phyloP scores from a whole-genome alignment of 345 rosid species.

The Citrus cavaleriei region DNA sequence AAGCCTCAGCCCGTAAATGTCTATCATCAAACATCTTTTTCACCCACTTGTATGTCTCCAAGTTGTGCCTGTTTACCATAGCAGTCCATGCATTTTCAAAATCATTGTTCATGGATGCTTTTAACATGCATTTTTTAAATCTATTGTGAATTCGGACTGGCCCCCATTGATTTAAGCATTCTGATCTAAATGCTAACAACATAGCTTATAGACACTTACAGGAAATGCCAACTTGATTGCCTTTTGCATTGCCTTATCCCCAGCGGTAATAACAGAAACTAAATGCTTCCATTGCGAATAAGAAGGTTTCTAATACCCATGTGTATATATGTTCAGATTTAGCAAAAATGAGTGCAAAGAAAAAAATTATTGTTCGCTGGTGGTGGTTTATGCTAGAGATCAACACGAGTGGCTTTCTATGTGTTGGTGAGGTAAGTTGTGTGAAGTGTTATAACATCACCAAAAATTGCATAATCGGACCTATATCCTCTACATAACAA shows the following conservation, averaged over 20 bases:
- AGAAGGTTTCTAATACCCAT: neutral
- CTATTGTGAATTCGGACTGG: neutral
- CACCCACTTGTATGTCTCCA: too few relatives aligned
- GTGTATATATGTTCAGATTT: neutral
- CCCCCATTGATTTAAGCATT: neutral
- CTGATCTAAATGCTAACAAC: neutral
- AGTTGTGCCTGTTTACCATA: neutral
- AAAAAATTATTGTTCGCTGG: neutral
- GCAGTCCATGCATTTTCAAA: neutral
- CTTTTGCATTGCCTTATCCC: neutral
- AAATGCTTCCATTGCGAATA: neutral
- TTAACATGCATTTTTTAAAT: neutral
- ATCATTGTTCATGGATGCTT: neutral
- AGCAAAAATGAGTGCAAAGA: neutral
- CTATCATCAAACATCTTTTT: too few relatives aligned
- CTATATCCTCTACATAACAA: too few relatives aligned
- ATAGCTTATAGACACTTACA: neutral
- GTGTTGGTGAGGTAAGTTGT: neutral
- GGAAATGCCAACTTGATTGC: neutral
- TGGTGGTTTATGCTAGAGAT: neutral
- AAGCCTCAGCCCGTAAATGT: too few relatives aligned
- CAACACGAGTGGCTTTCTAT: neutral
- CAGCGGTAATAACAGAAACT: neutral
- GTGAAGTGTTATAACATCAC: neutral
- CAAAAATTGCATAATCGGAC: neutral